phyloP scores from a whole-genome alignment of 495 filamentous ascomycete species.

The Staphylotrichum longicolle region DNA sequence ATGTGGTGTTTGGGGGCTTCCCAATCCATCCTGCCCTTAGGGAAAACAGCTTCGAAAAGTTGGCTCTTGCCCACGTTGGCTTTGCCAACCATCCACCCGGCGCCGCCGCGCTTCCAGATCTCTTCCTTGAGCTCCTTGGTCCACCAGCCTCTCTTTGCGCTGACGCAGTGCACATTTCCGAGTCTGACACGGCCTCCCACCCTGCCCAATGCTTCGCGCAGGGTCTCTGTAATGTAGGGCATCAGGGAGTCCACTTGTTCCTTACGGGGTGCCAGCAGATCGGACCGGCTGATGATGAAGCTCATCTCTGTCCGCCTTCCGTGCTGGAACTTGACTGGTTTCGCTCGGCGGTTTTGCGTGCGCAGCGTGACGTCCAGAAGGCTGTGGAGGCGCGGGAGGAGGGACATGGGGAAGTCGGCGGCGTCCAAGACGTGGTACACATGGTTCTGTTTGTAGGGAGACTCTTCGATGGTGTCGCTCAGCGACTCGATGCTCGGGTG shows the following conservation, averaged over 20 bases:
- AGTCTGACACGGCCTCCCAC: conserved; percentile 62
- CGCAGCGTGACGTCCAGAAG: conserved; percentile 63
- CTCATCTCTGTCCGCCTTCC: conserved; percentile 67
- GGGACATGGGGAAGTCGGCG: conserved; percentile 91
- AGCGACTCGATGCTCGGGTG: conserved; percentile 79
- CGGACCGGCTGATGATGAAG: conserved; percentile 86
- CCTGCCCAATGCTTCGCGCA: conserved; percentile 68
- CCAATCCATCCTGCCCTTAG: conserved; percentile 65
- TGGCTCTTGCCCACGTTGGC: conserved; percentile 96
- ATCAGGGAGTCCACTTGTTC: conserved; percentile 77
- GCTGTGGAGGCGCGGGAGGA: conserved; percentile 60
- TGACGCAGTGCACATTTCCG: conserved; percentile 81
- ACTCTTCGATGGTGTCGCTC: conserved; percentile 75
- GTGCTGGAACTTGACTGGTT: conserved; percentile 57
- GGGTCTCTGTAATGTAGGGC: conserved; percentile 70
- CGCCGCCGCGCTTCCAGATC: conserved; percentile 75
- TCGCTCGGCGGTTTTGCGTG: conserved; percentile 71
- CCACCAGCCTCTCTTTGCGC: conserved; percentile 83
- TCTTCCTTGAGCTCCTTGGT: conserved; percentile 80
- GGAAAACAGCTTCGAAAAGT: conserved; percentile 80
- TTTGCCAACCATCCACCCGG: conserved; percentile 96
- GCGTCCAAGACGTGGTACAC: conserved; percentile 98
- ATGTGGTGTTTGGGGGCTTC: conserved; percentile 36
- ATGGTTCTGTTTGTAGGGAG: conserved; percentile 83
- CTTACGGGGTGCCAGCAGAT: conserved; percentile 77